Evolutionary conservation across 2,329 filamentous ascomycete genomes (phyloP), one percentile per base, ranked within the genome.

Genomic region (Arthrobotrys pseudoclavata): DNA sequence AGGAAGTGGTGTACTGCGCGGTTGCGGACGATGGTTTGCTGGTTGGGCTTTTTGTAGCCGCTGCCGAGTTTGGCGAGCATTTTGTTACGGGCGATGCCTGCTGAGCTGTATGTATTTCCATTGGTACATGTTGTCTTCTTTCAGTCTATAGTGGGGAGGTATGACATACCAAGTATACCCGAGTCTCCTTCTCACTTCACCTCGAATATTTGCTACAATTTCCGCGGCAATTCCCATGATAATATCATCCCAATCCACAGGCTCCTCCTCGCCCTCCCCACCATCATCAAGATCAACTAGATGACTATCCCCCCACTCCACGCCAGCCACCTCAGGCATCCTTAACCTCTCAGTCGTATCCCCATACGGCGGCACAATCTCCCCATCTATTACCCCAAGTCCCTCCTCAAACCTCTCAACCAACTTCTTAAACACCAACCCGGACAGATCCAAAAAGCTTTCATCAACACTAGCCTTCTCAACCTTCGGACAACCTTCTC

Each of bases 401-500:
- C 96, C 91, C 0, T 92, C 90, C 6, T 68, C 69, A 83, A 93
- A 97, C 63, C 92, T 86, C 80, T 92, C 87, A 47, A 97, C 84
- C 60, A 99, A 85, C 29, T 92, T 86, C 1, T 87, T 87, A 83
- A 96, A 92, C 2, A 97, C 88, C 77, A 97, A 91, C 0, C 91
- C 91, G 9, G 93, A 97, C 61, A 99, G 84, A 84, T 99, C 96
- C 76, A 98, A 85, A 82, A 97, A 99, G 7, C 97, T 94, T 84
- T 99, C 96, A 83, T 99, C 96, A 69, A 98, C 92, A 82, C 93
- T 91, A 18, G 95, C 96, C 83, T 98, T 99, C 85, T 99, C 81
- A 40, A 80, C 79, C n/a, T 79, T 78, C 4, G 78, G 78, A 26
- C 81, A 81, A 7, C 75, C 62, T 18, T 63, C 61, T 10, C 79